Evolutionary conservation across 176 grass and related monocot species (phyloP).

Genomic region (Musa itinerans): DNA sequence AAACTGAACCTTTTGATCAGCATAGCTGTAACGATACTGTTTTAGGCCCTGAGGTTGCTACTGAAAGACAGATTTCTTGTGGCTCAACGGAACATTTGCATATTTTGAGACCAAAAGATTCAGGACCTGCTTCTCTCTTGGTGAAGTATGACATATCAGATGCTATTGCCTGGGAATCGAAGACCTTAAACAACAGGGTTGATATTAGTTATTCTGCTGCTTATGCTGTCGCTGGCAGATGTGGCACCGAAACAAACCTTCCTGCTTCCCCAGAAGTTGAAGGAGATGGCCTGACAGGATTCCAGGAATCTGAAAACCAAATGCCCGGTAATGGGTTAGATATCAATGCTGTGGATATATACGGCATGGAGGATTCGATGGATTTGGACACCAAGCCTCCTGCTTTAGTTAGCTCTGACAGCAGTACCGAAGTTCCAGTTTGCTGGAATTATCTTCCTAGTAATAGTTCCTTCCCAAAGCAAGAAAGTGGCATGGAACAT

Average conservation of each 20-base stretch:
- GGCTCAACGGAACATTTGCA: neutral
- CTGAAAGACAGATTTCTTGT: neutral
- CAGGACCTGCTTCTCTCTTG: neutral
- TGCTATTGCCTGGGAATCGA: neutral
- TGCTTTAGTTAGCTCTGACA: slow-evolving; percentile 43
- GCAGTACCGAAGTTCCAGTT: slow-evolving; percentile 49
- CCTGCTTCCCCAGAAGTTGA: slow-evolving; percentile 18
- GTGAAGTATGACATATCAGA: neutral
- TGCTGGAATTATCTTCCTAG: slow-evolving; percentile 28
- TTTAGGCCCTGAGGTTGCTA: slow-evolving; percentile 17
- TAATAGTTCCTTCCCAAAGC: slow-evolving; percentile 41
- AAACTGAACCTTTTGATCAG: slow-evolving; percentile 28
- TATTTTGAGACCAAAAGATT: neutral
- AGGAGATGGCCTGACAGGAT: slow-evolving; percentile 24
- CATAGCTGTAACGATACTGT: slow-evolving; percentile 22
- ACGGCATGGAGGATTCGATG: slow-evolving; percentile 31
- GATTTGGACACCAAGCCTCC: slow-evolving; percentile 34
- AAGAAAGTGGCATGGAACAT: slow-evolving; percentile 27
- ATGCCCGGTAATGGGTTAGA: slow-evolving; percentile 17
- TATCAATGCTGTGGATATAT: slow-evolving; percentile 19
- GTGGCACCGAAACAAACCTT: neutral
- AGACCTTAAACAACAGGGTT: neutral
- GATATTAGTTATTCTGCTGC: neutral
- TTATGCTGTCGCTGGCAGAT: neutral
- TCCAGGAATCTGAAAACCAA: slow-evolving; percentile 15